These are phyloP conservation scores for Leishmania gerbilli DNA, from an alignment of 208 protist genomes.

Conservation along the genomic window DNA sequence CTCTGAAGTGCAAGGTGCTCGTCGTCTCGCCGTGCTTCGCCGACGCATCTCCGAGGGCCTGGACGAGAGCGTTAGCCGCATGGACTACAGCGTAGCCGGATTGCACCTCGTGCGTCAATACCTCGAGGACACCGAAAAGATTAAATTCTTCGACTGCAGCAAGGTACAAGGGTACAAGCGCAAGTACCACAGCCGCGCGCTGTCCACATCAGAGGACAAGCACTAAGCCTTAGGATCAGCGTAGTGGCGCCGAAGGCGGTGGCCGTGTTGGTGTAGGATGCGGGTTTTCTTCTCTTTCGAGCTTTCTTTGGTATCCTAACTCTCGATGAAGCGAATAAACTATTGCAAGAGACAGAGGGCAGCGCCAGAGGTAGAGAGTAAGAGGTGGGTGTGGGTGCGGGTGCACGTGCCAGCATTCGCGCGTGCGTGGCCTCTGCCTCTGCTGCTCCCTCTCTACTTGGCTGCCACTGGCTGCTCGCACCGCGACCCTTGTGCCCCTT, in stretches of 20 bases:
- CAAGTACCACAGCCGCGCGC: conserved; percentile 72
- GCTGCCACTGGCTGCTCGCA: neutral
- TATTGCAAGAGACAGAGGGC: neutral
- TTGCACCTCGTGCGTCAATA: conserved; percentile 69
- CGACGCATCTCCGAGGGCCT: conserved; percentile 65
- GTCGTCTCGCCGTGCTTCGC: conserved; percentile 60
- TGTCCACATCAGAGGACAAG: conserved; percentile 25
- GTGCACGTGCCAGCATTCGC: neutral
- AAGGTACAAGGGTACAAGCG: conserved; percentile 86
- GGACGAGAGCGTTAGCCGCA: conserved; percentile 54
- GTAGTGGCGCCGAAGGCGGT: neutral
- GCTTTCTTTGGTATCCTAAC: neutral
- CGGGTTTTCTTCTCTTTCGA: neutral
- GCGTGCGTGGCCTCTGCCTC: neutral
- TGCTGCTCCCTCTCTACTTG: neutral
- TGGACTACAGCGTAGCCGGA: conserved; percentile 80
- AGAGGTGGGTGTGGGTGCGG: neutral
- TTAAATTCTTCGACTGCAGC: conserved; percentile 81
- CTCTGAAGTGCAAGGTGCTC: conserved; percentile 60
- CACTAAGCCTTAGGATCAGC: neutral
- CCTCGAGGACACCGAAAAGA: conserved; percentile 65
- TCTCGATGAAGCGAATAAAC: neutral
- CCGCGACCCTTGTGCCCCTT: neutral
- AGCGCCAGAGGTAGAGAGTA: neutral
- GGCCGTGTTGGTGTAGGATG: neutral